phyloP scores from a whole-genome alignment of 176 grass and related monocot genomes.

The Avena atlantica region DNA sequence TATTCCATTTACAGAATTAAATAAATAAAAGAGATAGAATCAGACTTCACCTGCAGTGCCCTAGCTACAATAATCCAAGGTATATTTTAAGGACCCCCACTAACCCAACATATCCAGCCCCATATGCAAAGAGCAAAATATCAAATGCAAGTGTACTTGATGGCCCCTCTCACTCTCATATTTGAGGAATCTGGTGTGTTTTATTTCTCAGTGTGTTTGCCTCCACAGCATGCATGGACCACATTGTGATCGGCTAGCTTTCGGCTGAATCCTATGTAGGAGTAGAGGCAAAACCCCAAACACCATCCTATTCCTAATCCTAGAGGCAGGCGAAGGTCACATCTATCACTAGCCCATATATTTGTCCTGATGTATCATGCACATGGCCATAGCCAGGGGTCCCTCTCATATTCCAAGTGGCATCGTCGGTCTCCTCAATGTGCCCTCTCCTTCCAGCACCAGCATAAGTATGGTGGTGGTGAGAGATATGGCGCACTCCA shows the following conservation, averaged over 20 bases:
- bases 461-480: conserved; percentile 37
- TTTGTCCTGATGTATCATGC: conserved; percentile 34
- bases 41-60: no score
- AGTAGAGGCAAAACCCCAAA: conserved; percentile 32
- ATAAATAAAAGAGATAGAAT: no score
- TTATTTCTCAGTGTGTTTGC: background rate
- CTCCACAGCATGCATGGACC: conserved; percentile 41
- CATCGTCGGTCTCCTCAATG: conserved; percentile 27
- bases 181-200: background rate
- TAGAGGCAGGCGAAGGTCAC: conserved; percentile 31
- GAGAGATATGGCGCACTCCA: conserved; percentile 25
- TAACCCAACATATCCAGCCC: conserved; percentile 59
- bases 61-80: conserved; percentile 50
- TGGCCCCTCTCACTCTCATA: conserved; percentile 32
- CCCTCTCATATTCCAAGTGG: conserved; percentile 43
- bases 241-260: conserved; percentile 22
- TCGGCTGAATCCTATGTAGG: conserved; percentile 38
- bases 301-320: background rate
- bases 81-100: conserved; percentile 65
- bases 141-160: conserved; percentile 51
- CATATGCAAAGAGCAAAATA: conserved; percentile 40
- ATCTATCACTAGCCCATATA: conserved; percentile 55
- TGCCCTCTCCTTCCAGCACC: conserved; percentile 38
- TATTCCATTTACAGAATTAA: no score
- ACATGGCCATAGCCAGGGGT: conserved; percentile 17